Base-by-base conservation (phyloP, 169 alveolate genomes). In the Plasmodium reichenowi region DNA sequence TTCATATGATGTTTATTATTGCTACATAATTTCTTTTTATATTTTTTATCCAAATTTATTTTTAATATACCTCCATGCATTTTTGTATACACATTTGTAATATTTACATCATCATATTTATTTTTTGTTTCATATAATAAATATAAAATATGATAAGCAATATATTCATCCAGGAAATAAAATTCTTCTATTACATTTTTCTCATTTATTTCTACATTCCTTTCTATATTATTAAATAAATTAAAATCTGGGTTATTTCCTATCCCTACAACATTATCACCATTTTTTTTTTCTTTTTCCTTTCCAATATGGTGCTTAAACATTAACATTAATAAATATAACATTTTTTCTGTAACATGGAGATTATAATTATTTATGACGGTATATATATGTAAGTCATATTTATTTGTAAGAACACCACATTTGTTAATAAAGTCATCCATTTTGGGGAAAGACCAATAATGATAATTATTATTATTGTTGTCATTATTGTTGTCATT, bases 81-180 rank as follows among this genome's bases (percentile, higher is more conserved):
- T 72, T 72, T 72, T n/a, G 43, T 54, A 6, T 26, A 38, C 6
- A 72, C 32, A 56, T 56, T 72, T 13, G 56, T 52, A 7, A 56
- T 17, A 8, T 52, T 52, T n/a, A 32, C 56, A 29, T 26, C 38
- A 29, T 26, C 58, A 15, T 72, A 29, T 32, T 32, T 32, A 13
- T 26, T 54, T 10, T 56, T 56, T 13, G 38, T n/a, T 72, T 72
- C 58, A 56, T 72, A 72, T 26, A 72, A 12, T 2, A n/a, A 7
- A 38, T 26, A n/a, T 32, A 72, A 72, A 9, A 72, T 72, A 56
- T 72, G 86, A 54, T 54, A 54, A 3, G 86, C 86, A 8, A 26
- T 54, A n/a, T 72, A 67, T 72, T 72, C 86, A 50, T 56, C 58
- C 32, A 72, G 32, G 58, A 52, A 72, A 26, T 72, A 26, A 32